These are phyloP conservation scores for Elsinoe fawcettii DNA, from an alignment of 2,329 filamentous ascomycete genomes.

Conservation along the genomic window DNA sequence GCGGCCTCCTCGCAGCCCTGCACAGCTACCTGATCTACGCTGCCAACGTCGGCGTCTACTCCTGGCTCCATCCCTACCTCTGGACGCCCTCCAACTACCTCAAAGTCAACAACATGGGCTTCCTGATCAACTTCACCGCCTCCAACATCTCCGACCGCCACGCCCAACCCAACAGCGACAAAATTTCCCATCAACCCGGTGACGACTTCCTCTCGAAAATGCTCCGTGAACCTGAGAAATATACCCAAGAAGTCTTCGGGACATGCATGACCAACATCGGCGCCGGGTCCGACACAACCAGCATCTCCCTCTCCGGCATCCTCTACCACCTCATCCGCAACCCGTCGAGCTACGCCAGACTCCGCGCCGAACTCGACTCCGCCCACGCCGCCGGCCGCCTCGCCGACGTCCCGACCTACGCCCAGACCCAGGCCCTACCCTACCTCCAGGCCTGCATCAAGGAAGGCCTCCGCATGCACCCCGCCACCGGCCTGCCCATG, in stretches of 20 bases:
- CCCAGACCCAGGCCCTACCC: constrained; percentile 24
- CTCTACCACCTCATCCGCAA: constrained; percentile 47
- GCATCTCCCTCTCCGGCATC: constrained; percentile 46
- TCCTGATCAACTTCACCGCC: not conserved
- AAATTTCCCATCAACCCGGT: not conserved
- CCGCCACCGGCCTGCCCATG: constrained; percentile 27
- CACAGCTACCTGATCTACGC: constrained; percentile 17
- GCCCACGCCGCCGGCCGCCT: constrained; percentile 1
- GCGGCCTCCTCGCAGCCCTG: constrained; percentile 15
- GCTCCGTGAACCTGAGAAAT: constrained; percentile 9
- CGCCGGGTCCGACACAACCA: constrained; percentile 47
- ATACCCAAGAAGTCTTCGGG: not conserved
- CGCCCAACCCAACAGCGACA: not conserved
- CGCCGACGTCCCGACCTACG: constrained; percentile 19
- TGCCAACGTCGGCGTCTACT: constrained; percentile 16
- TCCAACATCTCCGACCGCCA: constrained; percentile 1
- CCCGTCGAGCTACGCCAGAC: constrained; percentile 33
- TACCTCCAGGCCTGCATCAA: constrained; percentile 28
- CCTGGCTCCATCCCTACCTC: constrained; percentile 16
- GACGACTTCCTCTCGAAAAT: constrained; percentile 14
- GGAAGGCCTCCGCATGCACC: constrained; percentile 28
- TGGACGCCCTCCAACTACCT: not conserved
- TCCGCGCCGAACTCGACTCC: constrained; percentile 29
- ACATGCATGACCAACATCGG: constrained; percentile 4
- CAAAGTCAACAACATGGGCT: not conserved